phyloP scores from a whole-genome alignment of 345 rosid genomes.

The Hibiscus syriacus region DNA sequence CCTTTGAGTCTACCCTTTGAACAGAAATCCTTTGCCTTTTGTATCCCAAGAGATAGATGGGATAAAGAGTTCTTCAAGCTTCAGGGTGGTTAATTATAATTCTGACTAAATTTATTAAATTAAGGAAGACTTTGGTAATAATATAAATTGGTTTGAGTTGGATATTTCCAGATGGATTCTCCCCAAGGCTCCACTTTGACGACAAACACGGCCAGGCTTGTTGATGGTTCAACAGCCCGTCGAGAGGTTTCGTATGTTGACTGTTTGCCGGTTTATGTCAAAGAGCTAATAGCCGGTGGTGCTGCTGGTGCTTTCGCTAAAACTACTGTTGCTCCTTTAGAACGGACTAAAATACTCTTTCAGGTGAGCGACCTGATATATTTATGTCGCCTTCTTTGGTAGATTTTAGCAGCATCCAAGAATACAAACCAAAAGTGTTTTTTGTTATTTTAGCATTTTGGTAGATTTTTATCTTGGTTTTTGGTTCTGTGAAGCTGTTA shows the following conservation, averaged over 20 bases:
- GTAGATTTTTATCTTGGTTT: not conserved
- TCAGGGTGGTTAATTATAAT: constrained; percentile 41
- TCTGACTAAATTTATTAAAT: not conserved
- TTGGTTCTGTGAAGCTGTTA: not conserved
- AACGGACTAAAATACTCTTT: constrained; percentile 77
- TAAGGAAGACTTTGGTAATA: constrained; percentile 2
- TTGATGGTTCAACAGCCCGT: constrained; percentile 44
- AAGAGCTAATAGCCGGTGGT: constrained; percentile 91
- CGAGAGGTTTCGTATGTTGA: constrained; percentile 38
- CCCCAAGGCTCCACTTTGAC: constrained; percentile 72
- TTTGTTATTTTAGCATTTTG: not conserved
- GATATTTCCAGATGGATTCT: constrained; percentile 40
- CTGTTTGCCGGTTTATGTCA: constrained; percentile 67
- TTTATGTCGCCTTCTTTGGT: not conserved
- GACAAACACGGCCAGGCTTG: constrained; percentile 50
- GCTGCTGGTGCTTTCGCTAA: constrained; percentile 93
- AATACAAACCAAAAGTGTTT: not conserved
- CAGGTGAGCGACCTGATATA: constrained; percentile 45
- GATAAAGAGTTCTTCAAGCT: constrained; percentile 61
- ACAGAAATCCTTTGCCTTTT: constrained; percentile 25
- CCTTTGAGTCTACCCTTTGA: constrained; percentile 31
- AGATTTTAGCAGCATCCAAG: not conserved
- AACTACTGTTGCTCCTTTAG: constrained; percentile 89
- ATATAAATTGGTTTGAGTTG: constrained; percentile 14
- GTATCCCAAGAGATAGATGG: constrained; percentile 79